These are phyloP conservation scores for Fomitiporia mediterranea DNA, from an alignment of 1,284 basidiomycete species.

Conservation along the genomic window DNA sequence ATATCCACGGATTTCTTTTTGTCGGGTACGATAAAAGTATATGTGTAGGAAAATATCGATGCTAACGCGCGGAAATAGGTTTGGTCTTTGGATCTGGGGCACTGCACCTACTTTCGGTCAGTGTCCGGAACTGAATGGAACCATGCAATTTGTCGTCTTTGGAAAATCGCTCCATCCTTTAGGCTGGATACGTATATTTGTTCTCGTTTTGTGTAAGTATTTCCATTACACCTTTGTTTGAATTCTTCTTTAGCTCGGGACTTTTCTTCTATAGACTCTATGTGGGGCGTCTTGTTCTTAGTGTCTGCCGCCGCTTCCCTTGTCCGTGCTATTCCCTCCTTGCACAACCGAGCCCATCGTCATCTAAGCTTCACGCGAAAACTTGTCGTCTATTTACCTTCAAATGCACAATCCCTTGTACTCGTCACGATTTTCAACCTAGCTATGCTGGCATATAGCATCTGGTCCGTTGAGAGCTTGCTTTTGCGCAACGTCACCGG, in stretches of 20 bases:
- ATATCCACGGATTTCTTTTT: constrained; percentile 19
- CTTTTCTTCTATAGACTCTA: constrained; percentile 4
- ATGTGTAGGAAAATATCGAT: background rate
- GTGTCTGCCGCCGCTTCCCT: constrained; percentile 6
- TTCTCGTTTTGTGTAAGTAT: constrained; percentile 15
- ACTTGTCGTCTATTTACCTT: no score
- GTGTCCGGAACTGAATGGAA: constrained; percentile 15
- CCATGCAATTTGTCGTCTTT: constrained; percentile 12
- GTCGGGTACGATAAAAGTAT: constrained; percentile 16
- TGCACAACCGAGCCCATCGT: background rate
- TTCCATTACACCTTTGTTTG: background rate
- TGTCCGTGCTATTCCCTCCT: background rate
- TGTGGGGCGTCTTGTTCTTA: constrained; percentile 17
- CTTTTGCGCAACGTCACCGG: constrained; percentile 11
- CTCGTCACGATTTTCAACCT: constrained; percentile 19
- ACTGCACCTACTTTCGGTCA: constrained; percentile 13
- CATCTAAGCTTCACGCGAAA: background rate
- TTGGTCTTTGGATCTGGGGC: constrained; percentile 19
- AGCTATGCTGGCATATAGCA: constrained; percentile 11
- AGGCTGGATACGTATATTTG: constrained; percentile 15
- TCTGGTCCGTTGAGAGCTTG: constrained; percentile 16
- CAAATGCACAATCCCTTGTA: background rate
- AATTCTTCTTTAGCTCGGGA: no score
- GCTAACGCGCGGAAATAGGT: constrained; percentile 7
- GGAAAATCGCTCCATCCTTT: constrained; percentile 16